Conservation (phyloP, 352 stramenopile species). For the Pseudoperonospora humuli region DNA sequence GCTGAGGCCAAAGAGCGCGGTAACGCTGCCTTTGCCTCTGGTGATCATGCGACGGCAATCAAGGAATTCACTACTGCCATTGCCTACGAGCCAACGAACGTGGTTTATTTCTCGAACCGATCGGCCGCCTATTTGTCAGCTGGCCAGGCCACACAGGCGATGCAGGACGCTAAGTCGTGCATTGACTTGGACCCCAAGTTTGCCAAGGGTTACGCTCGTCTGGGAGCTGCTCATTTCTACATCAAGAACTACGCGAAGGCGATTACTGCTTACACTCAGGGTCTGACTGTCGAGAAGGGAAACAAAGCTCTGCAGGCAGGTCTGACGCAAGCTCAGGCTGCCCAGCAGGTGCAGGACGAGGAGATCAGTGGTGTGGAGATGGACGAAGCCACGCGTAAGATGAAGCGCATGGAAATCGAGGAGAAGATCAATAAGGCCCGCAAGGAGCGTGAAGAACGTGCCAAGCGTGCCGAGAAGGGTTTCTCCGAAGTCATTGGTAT, state of each 20-base stretch:
- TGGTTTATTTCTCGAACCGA: conserved; percentile 86
- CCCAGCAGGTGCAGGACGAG: conserved; percentile 78
- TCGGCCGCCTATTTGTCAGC: conserved; percentile 79
- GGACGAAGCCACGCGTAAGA: conserved; percentile 85
- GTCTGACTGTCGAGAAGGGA: conserved; percentile 71
- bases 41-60: conserved; percentile 76
- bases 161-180: conserved; percentile 83
- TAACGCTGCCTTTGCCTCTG: conserved; percentile 69
- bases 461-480: conserved; percentile 77
- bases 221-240: conserved; percentile 81
- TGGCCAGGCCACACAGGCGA: conserved; percentile 66
- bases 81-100: conserved; percentile 77
- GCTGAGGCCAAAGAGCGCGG: conserved; percentile 82
- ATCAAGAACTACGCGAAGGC: conserved; percentile 87
- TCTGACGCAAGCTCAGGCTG: conserved; percentile 75
- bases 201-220: conserved; percentile 81
- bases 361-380: conserved; percentile 81
- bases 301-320: conserved; percentile 82
- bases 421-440: conserved; percentile 87
- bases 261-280: conserved; percentile 71
- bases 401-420: conserved; percentile 87
- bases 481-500: conserved; percentile 85
- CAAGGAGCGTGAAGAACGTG: conserved; percentile 78
- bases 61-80: conserved; percentile 86
- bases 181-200: conserved; percentile 82